Conservation (phyloP, 2,329 filamentous ascomycete genomes). For the Neocucurbitaria cava region DNA sequence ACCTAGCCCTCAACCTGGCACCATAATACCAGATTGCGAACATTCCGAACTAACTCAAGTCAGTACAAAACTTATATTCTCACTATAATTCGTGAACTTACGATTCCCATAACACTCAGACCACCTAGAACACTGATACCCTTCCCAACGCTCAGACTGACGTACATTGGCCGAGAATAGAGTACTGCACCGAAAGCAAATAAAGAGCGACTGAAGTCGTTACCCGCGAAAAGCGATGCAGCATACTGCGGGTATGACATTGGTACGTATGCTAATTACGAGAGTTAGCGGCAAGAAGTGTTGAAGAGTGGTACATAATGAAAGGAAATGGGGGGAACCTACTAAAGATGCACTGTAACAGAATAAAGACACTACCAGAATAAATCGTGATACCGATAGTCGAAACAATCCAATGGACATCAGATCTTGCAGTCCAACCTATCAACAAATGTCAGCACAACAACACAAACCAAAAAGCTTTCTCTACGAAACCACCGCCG, state of each 20-base stretch:
- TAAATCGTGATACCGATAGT: slow-evolving; percentile 58
- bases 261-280: slow-evolving; percentile 60
- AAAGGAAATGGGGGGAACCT: background rate
- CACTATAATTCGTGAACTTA: slow-evolving; percentile 43
- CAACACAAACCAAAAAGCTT: background rate
- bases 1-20: slow-evolving; percentile 21
- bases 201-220: slow-evolving; percentile 60
- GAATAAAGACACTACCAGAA: slow-evolving; percentile 43
- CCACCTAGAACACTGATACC: slow-evolving; percentile 64
- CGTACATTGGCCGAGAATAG: slow-evolving; percentile 64
- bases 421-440: slow-evolving; percentile 67
- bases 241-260: slow-evolving; percentile 62
- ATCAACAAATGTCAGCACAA: background rate
- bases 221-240: slow-evolving; percentile 63
- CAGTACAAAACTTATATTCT: background rate
- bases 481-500: background rate
- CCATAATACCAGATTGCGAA: slow-evolving; percentile 23
- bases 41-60: slow-evolving; percentile 23
- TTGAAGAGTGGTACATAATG: background rate
- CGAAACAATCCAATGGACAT: slow-evolving; percentile 62
- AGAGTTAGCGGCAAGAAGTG: background rate
- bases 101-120: slow-evolving; percentile 48
- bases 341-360: slow-evolving; percentile 57
- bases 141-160: slow-evolving; percentile 62
- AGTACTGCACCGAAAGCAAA: slow-evolving; percentile 65